These are phyloP conservation scores for Diaporthe sp. DNA, from an alignment of 2,329 filamentous ascomycete species.

Conservation along the genomic window DNA sequence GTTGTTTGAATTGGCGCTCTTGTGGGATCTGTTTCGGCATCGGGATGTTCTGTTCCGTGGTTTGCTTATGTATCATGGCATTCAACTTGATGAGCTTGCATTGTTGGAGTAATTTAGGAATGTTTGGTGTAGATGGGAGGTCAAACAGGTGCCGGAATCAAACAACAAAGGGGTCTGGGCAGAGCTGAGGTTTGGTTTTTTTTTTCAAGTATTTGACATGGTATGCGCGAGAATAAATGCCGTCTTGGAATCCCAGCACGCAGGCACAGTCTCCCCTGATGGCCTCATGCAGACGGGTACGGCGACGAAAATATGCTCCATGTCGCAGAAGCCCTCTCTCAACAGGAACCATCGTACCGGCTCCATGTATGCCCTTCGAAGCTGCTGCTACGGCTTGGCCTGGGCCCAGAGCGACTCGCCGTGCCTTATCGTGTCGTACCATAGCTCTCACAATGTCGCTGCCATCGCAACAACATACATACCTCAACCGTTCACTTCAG, in stretches of 20 bases:
- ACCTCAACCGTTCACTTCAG: background rate
- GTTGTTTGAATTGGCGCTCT: background rate
- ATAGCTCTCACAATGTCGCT: background rate
- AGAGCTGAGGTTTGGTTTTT: background rate
- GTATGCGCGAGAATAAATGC: background rate
- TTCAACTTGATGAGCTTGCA: background rate
- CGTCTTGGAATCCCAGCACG: background rate
- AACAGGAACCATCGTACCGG: no score
- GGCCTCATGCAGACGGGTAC: background rate
- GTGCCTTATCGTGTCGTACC: no score
- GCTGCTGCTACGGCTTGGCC: background rate
- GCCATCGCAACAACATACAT: background rate
- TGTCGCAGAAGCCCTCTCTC: background rate
- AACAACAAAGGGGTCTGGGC: background rate
- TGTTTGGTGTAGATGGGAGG: background rate
- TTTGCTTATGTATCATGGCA: background rate
- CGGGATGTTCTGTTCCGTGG: background rate
- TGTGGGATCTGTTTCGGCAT: background rate
- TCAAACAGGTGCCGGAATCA: background rate
- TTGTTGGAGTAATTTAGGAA: constrained; percentile 5
- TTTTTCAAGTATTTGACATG: background rate
- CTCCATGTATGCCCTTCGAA: background rate
- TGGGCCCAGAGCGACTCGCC: background rate
- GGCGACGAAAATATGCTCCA: no score
- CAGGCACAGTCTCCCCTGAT: no score